A percentile compares a stretch with the other conserved stretches of the same genome.
These are phyloP conservation scores for Sphaerulina vaccinii DNA, from an alignment of 2,329 filamentous ascomycete species.

Conservation along the genomic window DNA sequence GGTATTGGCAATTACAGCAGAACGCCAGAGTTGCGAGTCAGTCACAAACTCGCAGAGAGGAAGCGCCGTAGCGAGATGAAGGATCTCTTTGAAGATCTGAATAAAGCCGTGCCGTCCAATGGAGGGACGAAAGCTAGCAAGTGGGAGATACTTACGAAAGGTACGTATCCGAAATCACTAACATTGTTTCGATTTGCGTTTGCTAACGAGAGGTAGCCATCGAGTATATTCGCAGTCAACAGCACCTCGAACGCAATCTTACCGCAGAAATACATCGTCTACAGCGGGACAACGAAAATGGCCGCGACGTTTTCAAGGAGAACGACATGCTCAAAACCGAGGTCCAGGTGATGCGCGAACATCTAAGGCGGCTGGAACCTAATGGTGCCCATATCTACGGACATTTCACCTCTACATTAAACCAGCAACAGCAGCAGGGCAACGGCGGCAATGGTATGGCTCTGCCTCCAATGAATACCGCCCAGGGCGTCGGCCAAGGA, in stretches of 20 bases:
- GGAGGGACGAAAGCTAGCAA: slow-evolving; percentile 83
- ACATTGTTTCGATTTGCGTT: not conserved
- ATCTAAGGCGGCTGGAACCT: slow-evolving; percentile 48
- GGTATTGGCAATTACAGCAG: slow-evolving; percentile 74
- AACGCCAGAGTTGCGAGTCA: slow-evolving; percentile 77
- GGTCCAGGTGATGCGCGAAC: slow-evolving; percentile 47
- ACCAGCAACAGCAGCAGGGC: slow-evolving; percentile 35
- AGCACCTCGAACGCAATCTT: slow-evolving; percentile 42
- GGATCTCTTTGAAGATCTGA: slow-evolving; percentile 76
- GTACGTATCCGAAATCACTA: slow-evolving; percentile 48
- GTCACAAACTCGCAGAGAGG: slow-evolving; percentile 80
- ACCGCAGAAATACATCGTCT: slow-evolving; percentile 43
- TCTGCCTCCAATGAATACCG: slow-evolving; percentile 39
- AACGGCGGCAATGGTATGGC: slow-evolving; percentile 33
- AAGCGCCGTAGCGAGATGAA: slow-evolving; percentile 88
- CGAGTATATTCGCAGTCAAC: slow-evolving; percentile 47
- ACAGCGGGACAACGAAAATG: slow-evolving; percentile 45
- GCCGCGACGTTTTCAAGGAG: slow-evolving; percentile 47
- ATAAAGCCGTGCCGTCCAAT: slow-evolving; percentile 75
- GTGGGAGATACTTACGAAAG: slow-evolving; percentile 85
- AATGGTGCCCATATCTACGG: slow-evolving; percentile 50
- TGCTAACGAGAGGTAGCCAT: slow-evolving; percentile 42
- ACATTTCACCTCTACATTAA: slow-evolving; percentile 45
- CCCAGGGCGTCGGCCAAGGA: slow-evolving; percentile 20
- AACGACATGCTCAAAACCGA: slow-evolving; percentile 50